Evolutionary conservation across 106 monocot genomes (phyloP).

Genomic region (Dioscorea alata): DNA sequence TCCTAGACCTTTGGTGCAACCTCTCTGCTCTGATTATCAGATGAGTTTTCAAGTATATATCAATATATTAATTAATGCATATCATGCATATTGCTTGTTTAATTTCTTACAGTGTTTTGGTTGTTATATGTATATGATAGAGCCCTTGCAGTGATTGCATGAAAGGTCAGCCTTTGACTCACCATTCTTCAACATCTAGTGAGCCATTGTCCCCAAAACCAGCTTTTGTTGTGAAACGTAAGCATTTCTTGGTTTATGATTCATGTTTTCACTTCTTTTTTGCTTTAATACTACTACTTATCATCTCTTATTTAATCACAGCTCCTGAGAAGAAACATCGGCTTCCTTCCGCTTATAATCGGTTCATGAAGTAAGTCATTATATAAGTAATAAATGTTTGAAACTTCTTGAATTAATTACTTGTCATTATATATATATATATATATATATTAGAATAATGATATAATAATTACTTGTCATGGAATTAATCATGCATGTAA

Average conservation of each 20-base stretch:
- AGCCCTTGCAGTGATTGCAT: constrained; percentile 41
- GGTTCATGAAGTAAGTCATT: constrained; percentile 80
- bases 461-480: too few relatives aligned
- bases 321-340: constrained; percentile 97
- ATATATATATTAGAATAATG: too few relatives aligned
- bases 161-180: constrained; percentile 26
- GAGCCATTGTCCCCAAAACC: constrained; percentile 25
- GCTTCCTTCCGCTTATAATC: constrained; percentile 93
- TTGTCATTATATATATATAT: too few relatives aligned
- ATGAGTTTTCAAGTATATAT: constrained; percentile 36
- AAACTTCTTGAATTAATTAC: too few relatives aligned
- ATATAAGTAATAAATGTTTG: too few relatives aligned
- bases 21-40: constrained; percentile 29
- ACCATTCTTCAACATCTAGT: constrained; percentile 22
- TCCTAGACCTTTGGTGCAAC: constrained; percentile 47
- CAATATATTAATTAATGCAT: neutral
- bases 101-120: neutral
- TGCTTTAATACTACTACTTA: neutral
- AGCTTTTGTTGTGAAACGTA: constrained; percentile 71
- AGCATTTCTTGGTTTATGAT: neutral
- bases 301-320: constrained; percentile 20
- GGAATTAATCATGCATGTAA: too few relatives aligned
- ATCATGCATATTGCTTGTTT: neutral
- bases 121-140: constrained; percentile 9
- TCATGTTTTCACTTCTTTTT: neutral